These are phyloP conservation scores for Dalbergia cochinchinensis DNA, from an alignment of 306 rosid species.

Conservation along the genomic window DNA sequence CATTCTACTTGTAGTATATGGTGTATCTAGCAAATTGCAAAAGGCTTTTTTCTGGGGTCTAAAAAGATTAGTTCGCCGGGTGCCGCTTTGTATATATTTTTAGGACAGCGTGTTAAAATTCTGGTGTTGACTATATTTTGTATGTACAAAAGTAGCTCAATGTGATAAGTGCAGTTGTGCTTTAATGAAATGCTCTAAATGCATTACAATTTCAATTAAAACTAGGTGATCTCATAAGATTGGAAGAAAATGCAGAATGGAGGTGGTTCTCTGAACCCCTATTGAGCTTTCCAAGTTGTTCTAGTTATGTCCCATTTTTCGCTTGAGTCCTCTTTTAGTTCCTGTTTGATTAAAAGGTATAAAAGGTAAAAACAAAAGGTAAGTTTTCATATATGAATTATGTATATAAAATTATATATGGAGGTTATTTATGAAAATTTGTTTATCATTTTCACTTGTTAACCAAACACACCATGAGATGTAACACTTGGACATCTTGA, in stretches of 20 bases:
- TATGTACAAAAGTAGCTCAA: slow-evolving; percentile 21
- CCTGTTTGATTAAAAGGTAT: no score
- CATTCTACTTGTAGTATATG: slow-evolving; percentile 1
- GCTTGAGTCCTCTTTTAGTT: background rate
- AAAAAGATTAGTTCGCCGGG: background rate
- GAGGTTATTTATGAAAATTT: no score
- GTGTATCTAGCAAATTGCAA: background rate
- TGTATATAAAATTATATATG: no score
- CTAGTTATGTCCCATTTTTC: background rate
- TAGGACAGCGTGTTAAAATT: background rate
- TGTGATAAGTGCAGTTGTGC: background rate
- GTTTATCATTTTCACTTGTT: no score
- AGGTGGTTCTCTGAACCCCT: background rate
- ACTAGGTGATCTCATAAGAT: background rate
- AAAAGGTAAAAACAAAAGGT: no score
- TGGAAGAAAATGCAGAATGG: slow-evolving; percentile 11
- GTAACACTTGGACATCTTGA: background rate
- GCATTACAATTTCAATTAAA: background rate
- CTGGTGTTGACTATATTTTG: background rate
- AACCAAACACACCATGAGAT: background rate
- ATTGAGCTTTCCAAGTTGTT: background rate
- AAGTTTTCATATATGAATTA: no score
- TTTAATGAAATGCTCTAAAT: background rate
- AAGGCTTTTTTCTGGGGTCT: background rate
- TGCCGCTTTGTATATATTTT: slow-evolving; percentile 15